Evolutionary conservation across 2,329 filamentous ascomycete species (phyloP), one percentile per base, ranked within the genome.

Genomic region (Arachnomyces sp.): DNA sequence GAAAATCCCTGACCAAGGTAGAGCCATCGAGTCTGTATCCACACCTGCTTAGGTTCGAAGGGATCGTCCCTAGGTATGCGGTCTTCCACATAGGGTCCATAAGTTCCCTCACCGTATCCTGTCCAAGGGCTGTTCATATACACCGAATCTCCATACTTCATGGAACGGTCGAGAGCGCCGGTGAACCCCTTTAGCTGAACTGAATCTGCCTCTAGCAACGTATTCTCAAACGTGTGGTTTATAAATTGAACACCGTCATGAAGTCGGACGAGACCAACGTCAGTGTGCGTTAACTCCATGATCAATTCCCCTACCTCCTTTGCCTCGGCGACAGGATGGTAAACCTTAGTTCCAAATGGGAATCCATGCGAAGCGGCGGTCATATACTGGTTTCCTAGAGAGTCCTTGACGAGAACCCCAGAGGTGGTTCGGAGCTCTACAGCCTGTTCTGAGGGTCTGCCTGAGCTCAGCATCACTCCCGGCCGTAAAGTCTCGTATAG

Each of bases 1-100:
- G 21, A 21, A 4, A 40, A 41, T 3, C 39, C 40, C 28, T 51
- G 44, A 11, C 44, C 44, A 28, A 49, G 39, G 33, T 51, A 47
- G 30, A 28, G 18, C 48, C 44, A 49, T 7, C 41, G 31, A 7
- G 36, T 37, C 1, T 25, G 13, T 11, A 47, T 39, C 46, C 46
- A 51, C 7, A 1, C 2, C 7, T 44, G 39, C 12, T 15, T 5
- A 7, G 41, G 36, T 14, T 35, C 31, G 32, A 30, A 6, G 3
- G 28, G 40, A 29, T 37, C 40, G 34, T 33, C 32, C 11, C 25
- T 16, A 17, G 42, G 14, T 9, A 44, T n/a, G 13, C 36, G 28
- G 4, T 18, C 4, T 5, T 15, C 11, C 14, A 35, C 1, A 28
- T 31, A 31, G 3, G 16, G 16, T 9, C 35, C 30, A 12, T 28